Base-by-base conservation (phyloP, 768 basidiomycete genomes). In the Podaxis sp. region DNA sequence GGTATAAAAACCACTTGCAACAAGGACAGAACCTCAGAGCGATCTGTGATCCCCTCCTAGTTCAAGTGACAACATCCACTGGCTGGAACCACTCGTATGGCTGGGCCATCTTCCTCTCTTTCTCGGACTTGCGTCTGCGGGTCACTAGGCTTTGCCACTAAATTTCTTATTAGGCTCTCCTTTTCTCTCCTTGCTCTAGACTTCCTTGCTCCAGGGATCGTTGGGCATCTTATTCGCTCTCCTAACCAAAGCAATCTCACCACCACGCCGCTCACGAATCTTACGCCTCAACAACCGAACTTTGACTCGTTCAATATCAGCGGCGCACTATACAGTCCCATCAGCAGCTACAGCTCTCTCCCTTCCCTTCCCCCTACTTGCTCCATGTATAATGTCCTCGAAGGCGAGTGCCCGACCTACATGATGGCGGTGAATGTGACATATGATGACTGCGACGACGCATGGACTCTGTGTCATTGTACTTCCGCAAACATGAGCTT, bases 401-500 rank as follows among this genome's bases (percentile, higher is more conserved):
- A 64, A 52, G 49, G 58, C 13, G 73, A 73, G 60, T 71, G 72
- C 46, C 60, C 62, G 0, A 66, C 68, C 2, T 46, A 51, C 13
- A 70, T 70, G 63, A 56, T 61, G 39, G 73, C 72, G 2, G 61
- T 66, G 28, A 71, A 70, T 46, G 67, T 74, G 24, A 71, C 67
- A 11, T 74, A 71, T 39, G 69, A 70, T 44, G 73, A 75, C 59
- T 74, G 73, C 51, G 63, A 66, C 1, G 68, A 68, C 19, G 17
- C 67, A 24, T 73, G 66, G 60, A 70, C 67, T 1, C 58, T 76
- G 4, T 75, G 75, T 38, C 70, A 70, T 5, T 76, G 75, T 62
- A 65, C 39, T 11, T 65, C 67, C n/a, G 70, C 71, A 24, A 65
- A 68, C 48, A 71, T 76, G 67, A 68, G 64, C 5, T 57, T 73